phyloP scores from a whole-genome alignment of 306 rosid species.

The Lathyrus oleraceus region DNA sequence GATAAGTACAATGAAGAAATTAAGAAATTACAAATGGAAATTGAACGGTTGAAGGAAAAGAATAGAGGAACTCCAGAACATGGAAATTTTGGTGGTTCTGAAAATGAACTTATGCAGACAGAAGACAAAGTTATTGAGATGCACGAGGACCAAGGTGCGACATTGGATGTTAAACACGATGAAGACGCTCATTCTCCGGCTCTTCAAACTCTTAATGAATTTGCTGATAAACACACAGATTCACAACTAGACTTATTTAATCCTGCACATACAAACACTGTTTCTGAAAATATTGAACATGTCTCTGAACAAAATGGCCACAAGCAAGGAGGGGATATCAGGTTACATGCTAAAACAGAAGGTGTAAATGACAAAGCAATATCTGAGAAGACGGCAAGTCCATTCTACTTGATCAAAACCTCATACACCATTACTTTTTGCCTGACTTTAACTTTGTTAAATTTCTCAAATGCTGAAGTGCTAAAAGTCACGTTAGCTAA shows the following conservation, averaged over 20 bases:
- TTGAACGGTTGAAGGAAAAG: slow-evolving; percentile 62
- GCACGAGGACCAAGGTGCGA: slow-evolving; percentile 65
- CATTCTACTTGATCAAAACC: slow-evolving; percentile 32
- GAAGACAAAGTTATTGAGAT: slow-evolving; percentile 72
- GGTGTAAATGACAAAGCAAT: slow-evolving; percentile 50
- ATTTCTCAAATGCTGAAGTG: background rate
- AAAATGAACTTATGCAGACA: slow-evolving; percentile 43
- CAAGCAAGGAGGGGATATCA: slow-evolving; percentile 39
- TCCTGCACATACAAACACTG: slow-evolving; percentile 39
- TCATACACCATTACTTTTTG: background rate
- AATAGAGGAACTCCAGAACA: slow-evolving; percentile 34
- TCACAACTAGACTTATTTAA: slow-evolving; percentile 34
- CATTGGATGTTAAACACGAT: slow-evolving; percentile 30
- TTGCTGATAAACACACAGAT: slow-evolving; percentile 49
- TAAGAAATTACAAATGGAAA: slow-evolving; percentile 66
- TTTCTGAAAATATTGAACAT: slow-evolving; percentile 44
- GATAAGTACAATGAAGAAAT: slow-evolving; percentile 79
- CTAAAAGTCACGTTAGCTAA: background rate
- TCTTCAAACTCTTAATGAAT: slow-evolving; percentile 39
- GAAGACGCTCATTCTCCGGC: slow-evolving; percentile 44
- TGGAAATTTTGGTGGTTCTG: slow-evolving; percentile 40
- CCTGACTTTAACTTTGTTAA: background rate
- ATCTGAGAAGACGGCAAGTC: slow-evolving; percentile 67
- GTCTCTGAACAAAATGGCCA: slow-evolving; percentile 47
- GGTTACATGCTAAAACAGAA: slow-evolving; percentile 40